Percentiles rank a stretch among this genome's conserved stretches.
Evolutionary conservation across 2,329 filamentous ascomycete species (phyloP).

Genomic region (Botryotinia calthae): DNA sequence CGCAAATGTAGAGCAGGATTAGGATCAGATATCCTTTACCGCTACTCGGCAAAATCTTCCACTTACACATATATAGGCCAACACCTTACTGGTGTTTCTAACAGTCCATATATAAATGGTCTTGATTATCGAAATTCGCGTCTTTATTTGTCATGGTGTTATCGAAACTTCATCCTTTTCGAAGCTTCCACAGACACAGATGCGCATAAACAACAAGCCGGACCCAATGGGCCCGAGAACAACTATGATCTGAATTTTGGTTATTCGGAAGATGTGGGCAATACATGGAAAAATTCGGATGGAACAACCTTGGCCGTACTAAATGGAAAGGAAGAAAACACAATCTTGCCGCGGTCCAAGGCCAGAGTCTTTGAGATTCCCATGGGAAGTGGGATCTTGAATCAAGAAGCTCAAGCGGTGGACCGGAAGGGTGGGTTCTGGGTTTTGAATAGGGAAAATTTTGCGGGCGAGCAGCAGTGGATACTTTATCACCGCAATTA

Average conservation of each 20-base stretch:
- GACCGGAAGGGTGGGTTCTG: constrained; percentile 32
- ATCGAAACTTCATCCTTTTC: constrained; percentile 30
- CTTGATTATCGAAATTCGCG: constrained; percentile 27
- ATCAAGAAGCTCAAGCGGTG: constrained; percentile 32
- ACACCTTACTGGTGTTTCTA: constrained; percentile 30
- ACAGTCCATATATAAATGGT: constrained; percentile 35
- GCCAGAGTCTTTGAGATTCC: constrained; percentile 32
- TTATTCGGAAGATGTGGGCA: constrained; percentile 30
- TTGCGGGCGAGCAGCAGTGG: constrained; percentile 26
- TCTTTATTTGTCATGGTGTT: constrained; percentile 35
- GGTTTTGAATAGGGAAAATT: constrained; percentile 30
- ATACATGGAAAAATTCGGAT: constrained; percentile 29
- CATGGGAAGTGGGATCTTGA: constrained; percentile 32
- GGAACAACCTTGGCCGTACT: constrained; percentile 26
- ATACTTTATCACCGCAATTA: constrained; percentile 28
- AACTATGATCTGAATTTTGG: constrained; percentile 34
- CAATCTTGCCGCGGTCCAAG: constrained; percentile 25
- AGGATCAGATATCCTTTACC: constrained; percentile 32
- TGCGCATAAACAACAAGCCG: constrained; percentile 35
- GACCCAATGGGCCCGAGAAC: constrained; percentile 34
- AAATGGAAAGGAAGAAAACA: constrained; percentile 8
- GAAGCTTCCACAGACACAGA: constrained; percentile 17
- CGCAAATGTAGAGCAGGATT: constrained; percentile 28
- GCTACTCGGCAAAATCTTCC: constrained; percentile 28
- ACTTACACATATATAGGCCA: constrained; percentile 30